Evolutionary conservation across 192 early-diverging fungal genomes (phyloP), one percentile per base, ranked within the genome.

Genomic region (Irineochytrium annulatum): DNA sequence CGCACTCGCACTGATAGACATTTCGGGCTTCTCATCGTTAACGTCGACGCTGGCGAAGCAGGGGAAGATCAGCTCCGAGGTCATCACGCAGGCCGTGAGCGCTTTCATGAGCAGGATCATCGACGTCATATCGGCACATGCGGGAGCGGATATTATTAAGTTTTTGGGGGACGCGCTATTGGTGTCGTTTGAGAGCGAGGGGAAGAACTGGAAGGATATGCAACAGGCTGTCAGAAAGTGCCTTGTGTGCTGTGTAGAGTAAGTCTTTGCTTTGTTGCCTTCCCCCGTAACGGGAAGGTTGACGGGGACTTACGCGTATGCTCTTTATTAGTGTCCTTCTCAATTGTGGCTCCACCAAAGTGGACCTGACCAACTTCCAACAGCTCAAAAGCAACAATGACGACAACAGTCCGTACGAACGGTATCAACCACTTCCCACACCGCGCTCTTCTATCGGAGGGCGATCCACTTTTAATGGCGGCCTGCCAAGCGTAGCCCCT

Each of bases 41-140:
- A 67, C 65, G 6, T 67, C 65, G 5, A 67, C 55, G 8, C 37
- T 67, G 28, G 65, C 65, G 6, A 57, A 67, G 55, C 52, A 67
- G 52, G 65, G 65, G 4, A 57, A 57, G 11, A 17, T 57, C 34
- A 60, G 57, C 11, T 67, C 65, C 3, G 65, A 67, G 34, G 56
- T 59, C 28, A 67, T 67, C 48, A 67, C 65, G 28, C 65, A 67
- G 37, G 65, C 65, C 3, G 65, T 67, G 30, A 60, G 57, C 5
- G 52, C 58, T 19, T 67, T 67, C 41, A 67, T 67, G 65, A 37
- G 31, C 56, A 67, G 59, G 65, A 67, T 67, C 39, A 67, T 67
- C 26, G 65, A 67, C 43, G 59, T 67, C 6, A 67, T 67, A 11
- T 67, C 65, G 1, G 59, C 49, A 24, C 52, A 67, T 33, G 55